Percentiles rank a stretch among this genome's conserved stretches.
Conservation (phyloP, 2,329 filamentous ascomycete species). For the Fusarium heterosporum region DNA sequence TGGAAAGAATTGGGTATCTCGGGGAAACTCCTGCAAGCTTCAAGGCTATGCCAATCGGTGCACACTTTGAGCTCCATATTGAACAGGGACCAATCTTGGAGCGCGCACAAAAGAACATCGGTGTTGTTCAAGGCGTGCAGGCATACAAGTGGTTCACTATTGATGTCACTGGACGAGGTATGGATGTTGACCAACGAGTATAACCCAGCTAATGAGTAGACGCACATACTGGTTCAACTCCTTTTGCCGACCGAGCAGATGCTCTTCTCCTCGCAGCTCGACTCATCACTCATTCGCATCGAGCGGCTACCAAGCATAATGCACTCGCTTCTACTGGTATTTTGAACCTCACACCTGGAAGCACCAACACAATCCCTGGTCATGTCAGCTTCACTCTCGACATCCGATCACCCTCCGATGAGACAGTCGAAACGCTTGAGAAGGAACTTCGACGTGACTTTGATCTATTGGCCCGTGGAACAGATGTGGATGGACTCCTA, state of each 20-base stretch:
- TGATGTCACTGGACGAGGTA: constrained; percentile 43
- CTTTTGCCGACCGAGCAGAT: constrained; percentile 49
- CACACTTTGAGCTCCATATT: constrained; percentile 73
- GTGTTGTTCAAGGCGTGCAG: constrained; percentile 40
- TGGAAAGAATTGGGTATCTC: constrained; percentile 78
- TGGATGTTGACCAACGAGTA: rapidly evolving
- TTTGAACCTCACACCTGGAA: constrained; percentile 60
- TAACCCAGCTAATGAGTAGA: constrained; percentile 48
- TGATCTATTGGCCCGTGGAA: constrained; percentile 61
- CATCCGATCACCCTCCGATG: constrained; percentile 67
- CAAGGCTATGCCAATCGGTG: constrained; percentile 67
- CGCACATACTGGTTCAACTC: constrained; percentile 45
- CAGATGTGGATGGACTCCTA: constrained; percentile 55
- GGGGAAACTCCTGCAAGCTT: constrained; percentile 58
- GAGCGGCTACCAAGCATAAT: constrained; percentile 37
- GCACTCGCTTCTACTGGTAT: constrained; percentile 50
- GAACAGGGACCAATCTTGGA: constrained; percentile 67
- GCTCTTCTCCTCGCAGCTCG: constrained; percentile 47
- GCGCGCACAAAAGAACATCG: constrained; percentile 29
- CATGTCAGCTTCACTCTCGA: constrained; percentile 74
- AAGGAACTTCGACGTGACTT: constrained; percentile 54
- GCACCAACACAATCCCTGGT: constrained; percentile 76
- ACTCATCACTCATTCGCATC: constrained; percentile 47
- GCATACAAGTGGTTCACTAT: constrained; percentile 47
- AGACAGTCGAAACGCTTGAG: constrained; percentile 65